Conservation (phyloP, 192 early-diverging fungal genomes). For the Coemansia sp. region DNA sequence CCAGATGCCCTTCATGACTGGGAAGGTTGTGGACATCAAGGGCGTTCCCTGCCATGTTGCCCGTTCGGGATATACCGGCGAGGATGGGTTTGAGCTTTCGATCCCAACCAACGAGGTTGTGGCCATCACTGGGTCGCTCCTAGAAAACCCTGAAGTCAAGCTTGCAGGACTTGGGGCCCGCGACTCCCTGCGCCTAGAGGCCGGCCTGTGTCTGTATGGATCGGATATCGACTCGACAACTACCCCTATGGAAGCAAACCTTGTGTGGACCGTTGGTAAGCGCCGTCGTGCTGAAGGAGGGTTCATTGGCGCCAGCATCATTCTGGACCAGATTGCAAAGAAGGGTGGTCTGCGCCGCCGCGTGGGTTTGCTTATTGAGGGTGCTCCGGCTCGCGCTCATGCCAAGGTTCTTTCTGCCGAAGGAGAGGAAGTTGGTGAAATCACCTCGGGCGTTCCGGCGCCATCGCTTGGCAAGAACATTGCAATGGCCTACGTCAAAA, state of each 20-base stretch:
- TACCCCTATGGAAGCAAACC: slow-evolving; percentile 89
- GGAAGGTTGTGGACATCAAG: slow-evolving; percentile 68
- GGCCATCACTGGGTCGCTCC: slow-evolving; percentile 66
- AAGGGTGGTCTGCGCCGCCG: slow-evolving; percentile 77
- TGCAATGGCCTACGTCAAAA: slow-evolving; percentile 95
- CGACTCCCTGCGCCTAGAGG: slow-evolving; percentile 94
- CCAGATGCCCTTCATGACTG: slow-evolving; percentile 91
- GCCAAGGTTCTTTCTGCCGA: slow-evolving; percentile 68
- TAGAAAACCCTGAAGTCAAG: slow-evolving; percentile 76
- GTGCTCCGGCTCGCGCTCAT: slow-evolving; percentile 87
- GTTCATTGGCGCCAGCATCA: slow-evolving; percentile 86
- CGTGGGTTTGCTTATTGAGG: slow-evolving; percentile 88
- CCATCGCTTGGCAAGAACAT: slow-evolving; percentile 94
- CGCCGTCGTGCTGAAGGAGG: slow-evolving; percentile 84
- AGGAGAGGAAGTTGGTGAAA: slow-evolving; percentile 70
- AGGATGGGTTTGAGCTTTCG: slow-evolving; percentile 99
- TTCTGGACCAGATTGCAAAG: slow-evolving; percentile 82
- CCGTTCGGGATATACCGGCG: slow-evolving; percentile 97
- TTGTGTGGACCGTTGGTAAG: slow-evolving; percentile 97
- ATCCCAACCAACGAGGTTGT: slow-evolving; percentile 75
- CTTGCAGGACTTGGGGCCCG: slow-evolving; percentile 94
- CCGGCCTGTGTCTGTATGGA: slow-evolving; percentile 96
- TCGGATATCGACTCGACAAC: slow-evolving; percentile 91
- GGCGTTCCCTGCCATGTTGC: slow-evolving; percentile 86
- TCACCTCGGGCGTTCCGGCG: slow-evolving; percentile 93